Percentiles rank a stretch among this genome's conserved stretches.
phyloP scores from a whole-genome alignment of 345 rosid species.

The Aethionema arabicum region DNA sequence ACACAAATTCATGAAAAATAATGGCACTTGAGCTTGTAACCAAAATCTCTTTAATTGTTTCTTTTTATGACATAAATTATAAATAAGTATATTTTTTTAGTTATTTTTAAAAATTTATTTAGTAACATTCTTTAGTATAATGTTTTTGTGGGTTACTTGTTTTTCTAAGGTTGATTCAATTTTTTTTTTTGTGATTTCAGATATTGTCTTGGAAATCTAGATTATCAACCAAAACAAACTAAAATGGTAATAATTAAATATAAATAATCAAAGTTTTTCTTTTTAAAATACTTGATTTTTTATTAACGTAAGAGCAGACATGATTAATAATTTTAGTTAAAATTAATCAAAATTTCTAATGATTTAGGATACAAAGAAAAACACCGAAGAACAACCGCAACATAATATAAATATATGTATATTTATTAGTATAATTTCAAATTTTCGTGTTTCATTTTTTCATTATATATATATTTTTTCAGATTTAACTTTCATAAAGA shows the following conservation, averaged over 20 bases:
- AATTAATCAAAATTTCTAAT: neutral
- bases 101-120: too few relatives aligned
- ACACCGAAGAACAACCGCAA: constrained; percentile 18
- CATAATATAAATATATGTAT: constrained; percentile 19
- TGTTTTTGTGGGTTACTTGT: too few relatives aligned
- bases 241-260: constrained; percentile 32
- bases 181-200: constrained; percentile 48
- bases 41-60: too few relatives aligned
- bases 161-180: constrained; percentile 27
- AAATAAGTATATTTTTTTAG: too few relatives aligned
- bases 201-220: constrained; percentile 80
- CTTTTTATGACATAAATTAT: too few relatives aligned
- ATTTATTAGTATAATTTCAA: constrained; percentile 1
- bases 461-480: constrained; percentile 15
- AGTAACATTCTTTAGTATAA: too few relatives aligned
- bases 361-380: constrained; percentile 19
- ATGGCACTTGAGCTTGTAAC: too few relatives aligned
- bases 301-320: neutral
- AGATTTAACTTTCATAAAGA: constrained; percentile 25
- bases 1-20: too few relatives aligned
- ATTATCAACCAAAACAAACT: constrained; percentile 36
- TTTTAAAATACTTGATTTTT: neutral
- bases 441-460: constrained; percentile 8
- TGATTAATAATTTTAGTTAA: neutral
- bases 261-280: neutral